Conservation (phyloP, 768 basidiomycete species). For the Rhizopogon vesiculosus region DNA sequence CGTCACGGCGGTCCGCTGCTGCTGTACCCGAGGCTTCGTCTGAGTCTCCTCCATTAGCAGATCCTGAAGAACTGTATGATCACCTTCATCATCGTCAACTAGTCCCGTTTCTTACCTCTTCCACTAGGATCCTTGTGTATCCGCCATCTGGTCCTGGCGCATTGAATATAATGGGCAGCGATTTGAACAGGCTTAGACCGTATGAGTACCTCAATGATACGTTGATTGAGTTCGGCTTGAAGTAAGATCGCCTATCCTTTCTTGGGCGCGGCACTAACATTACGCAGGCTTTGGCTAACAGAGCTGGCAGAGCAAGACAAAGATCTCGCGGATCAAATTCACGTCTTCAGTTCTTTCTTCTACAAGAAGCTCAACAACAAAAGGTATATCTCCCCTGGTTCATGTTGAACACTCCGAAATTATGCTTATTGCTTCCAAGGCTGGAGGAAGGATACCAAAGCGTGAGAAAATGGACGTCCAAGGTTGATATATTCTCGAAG, state of each 20-base stretch:
- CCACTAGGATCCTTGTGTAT: constrained; percentile 66
- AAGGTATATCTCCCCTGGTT: constrained; percentile 35
- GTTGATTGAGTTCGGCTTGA: constrained; percentile 92
- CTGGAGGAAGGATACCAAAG: constrained; percentile 69
- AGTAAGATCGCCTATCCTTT: constrained; percentile 45
- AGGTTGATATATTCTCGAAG: constrained; percentile 84
- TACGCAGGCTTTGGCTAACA: constrained; percentile 62
- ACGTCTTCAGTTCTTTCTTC: constrained; percentile 97
- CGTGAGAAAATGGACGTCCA: constrained; percentile 93
- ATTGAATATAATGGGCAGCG: constrained; percentile 78
- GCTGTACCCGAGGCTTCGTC: constrained; percentile 27
- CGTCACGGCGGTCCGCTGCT: constrained; percentile 29
- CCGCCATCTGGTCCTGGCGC: constrained; percentile 67
- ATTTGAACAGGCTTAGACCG: constrained; percentile 66
- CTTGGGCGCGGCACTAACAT: neutral
- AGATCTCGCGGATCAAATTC: constrained; percentile 64
- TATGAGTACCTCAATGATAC: constrained; percentile 95
- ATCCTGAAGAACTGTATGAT: constrained; percentile 65
- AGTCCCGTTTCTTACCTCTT: constrained; percentile 1
- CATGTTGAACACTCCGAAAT: neutral
- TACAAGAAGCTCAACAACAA: constrained; percentile 86
- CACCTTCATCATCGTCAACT: neutral
- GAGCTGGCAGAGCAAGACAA: constrained; percentile 52
- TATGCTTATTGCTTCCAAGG: constrained; percentile 22
- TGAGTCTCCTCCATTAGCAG: constrained; percentile 21